Evolutionary conservation across 257 asterid genomes (phyloP).

Genomic region (Coffea eugenioides): DNA sequence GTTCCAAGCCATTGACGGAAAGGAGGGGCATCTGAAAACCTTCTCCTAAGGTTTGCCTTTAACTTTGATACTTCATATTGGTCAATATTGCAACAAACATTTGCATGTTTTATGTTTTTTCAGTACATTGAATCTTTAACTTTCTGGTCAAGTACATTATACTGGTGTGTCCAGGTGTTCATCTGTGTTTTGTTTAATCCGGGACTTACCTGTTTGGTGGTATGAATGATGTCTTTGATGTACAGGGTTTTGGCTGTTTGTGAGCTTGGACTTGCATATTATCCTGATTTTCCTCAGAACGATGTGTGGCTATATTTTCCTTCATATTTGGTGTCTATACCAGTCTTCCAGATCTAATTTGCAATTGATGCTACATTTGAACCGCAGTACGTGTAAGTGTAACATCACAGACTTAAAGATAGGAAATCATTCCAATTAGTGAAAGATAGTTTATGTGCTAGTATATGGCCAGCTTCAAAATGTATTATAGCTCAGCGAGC

Average conservation of each 20-base stretch:
- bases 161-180: background rate
- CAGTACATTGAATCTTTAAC: background rate
- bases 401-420: background rate
- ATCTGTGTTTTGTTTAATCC: background rate
- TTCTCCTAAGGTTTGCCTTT: background rate
- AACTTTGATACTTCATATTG: background rate
- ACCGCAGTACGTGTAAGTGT: background rate
- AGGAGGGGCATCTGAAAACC: background rate
- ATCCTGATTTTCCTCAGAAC: constrained; percentile 1
- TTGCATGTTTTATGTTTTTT: constrained; percentile 5
- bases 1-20: background rate
- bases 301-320: background rate
- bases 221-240: background rate
- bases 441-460: background rate
- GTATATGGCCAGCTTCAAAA: background rate
- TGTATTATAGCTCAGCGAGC: background rate
- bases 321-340: background rate
- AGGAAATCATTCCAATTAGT: constrained; percentile 5
- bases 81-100: background rate
- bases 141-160: constrained; percentile 1
- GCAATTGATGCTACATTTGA: background rate
- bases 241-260: background rate
- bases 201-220: constrained; percentile 14
- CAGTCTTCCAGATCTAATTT: background rate
- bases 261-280: background rate